A percentile compares a stretch with the other conserved stretches of the same genome.
phyloP scores from a whole-genome alignment of 2,329 filamentous ascomycete species.

The Plectosphaerella cucumerina region DNA sequence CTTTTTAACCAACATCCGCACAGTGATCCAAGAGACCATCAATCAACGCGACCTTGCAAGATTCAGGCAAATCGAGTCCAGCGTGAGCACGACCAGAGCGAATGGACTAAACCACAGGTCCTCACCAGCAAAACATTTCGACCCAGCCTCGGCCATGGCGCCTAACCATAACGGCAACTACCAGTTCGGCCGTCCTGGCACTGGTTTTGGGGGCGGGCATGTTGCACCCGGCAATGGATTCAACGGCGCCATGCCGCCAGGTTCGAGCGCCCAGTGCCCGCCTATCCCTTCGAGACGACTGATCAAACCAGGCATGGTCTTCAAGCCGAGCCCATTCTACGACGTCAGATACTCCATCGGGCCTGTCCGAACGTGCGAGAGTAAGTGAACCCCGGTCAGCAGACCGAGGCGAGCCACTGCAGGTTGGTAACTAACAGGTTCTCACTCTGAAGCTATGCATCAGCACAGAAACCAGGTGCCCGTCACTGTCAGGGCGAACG shows the following conservation, averaged over 20 bases:
- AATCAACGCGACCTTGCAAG: constrained; percentile 30
- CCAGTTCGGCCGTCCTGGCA: not conserved
- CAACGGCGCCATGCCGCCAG: constrained; percentile 14
- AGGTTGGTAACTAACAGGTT: constrained; percentile 9
- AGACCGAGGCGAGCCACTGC: too few relatives aligned
- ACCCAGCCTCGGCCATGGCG: not conserved
- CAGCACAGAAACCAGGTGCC: constrained; percentile 46
- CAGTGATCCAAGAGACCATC: constrained; percentile 38
- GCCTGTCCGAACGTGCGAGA: constrained; percentile 63
- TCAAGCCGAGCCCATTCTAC: constrained; percentile 84
- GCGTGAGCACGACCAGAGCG: constrained; percentile 24
- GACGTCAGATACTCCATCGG: constrained; percentile 63
- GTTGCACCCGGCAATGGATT: not conserved
- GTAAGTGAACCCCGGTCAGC: constrained; percentile 41
- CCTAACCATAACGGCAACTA: not conserved
- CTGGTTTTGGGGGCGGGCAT: too few relatives aligned
- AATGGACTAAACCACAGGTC: constrained; percentile 1
- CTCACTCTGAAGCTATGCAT: constrained; percentile 49
- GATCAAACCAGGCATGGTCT: constrained; percentile 16
- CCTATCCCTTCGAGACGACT: too few relatives aligned
- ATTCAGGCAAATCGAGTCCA: constrained; percentile 39
- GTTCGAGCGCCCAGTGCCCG: too few relatives aligned
- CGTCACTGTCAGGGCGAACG: constrained; percentile 43
- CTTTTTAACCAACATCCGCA: not conserved
- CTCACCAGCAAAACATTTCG: not conserved